phyloP scores from a whole-genome alignment of 2,329 filamentous ascomycete species.

The Xylaria sp. region DNA sequence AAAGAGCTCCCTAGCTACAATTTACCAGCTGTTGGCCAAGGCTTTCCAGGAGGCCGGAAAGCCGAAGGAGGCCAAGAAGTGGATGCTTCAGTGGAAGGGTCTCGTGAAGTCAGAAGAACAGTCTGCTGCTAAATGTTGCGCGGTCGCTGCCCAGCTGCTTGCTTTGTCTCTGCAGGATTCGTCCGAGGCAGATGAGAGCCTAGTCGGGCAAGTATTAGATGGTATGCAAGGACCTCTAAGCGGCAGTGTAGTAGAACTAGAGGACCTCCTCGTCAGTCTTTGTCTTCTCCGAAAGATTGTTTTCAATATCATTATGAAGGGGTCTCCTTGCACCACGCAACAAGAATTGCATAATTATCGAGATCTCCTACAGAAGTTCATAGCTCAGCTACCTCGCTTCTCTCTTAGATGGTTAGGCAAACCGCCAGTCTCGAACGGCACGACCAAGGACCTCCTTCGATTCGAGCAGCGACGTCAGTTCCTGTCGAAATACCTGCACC shows the following conservation, averaged over 20 bases:
- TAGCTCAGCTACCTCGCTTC: constrained; percentile 69
- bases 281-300: constrained; percentile 65
- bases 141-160: constrained; percentile 65
- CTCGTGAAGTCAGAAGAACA: constrained; percentile 54
- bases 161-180: constrained; percentile 62
- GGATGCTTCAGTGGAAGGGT: constrained; percentile 60
- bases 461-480: constrained; percentile 69
- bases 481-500: constrained; percentile 62
- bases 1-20: constrained; percentile 56
- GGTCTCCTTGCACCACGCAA: constrained; percentile 20
- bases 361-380: constrained; percentile 63
- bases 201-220: constrained; percentile 62
- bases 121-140: constrained; percentile 61
- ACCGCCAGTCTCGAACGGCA: constrained; percentile 60
- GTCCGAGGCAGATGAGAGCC: constrained; percentile 52
- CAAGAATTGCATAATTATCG: constrained; percentile 29
- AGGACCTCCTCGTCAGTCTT: constrained; percentile 68
- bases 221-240: constrained; percentile 68
- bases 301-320: constrained; percentile 57
- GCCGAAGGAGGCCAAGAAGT: constrained; percentile 63
- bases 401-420: constrained; percentile 70
- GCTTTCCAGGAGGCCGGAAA: constrained; percentile 58
- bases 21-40: constrained; percentile 65
- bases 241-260: constrained; percentile 67
- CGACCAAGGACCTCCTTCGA: constrained; percentile 67